Evolutionary conservation across 2,329 filamentous ascomycete genomes (phyloP), one percentile per base, ranked within the genome.

Genomic region (Sclerotinia borealis): DNA sequence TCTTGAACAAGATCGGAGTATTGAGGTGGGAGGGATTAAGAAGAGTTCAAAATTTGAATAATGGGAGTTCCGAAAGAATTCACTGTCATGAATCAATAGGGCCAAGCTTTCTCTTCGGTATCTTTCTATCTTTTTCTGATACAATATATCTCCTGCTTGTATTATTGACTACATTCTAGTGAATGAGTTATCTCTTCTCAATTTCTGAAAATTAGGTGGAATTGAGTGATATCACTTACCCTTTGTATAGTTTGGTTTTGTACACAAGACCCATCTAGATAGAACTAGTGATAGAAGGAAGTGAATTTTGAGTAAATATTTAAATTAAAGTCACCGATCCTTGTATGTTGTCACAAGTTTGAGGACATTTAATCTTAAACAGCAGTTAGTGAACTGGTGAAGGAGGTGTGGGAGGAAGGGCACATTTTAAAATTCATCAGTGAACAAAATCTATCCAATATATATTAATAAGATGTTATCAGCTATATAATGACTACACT

Each of bases 161-260:
- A n/a, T 22, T 4, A 45, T 22, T 45, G n/a, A 10, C 9, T 13
- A 45, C 5, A 25, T 45, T 25, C n/a, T n/a, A n/a, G n/a, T n/a
- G n/a, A n/a, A n/a, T n/a, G n/a, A n/a, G n/a, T n/a, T n/a, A 13
- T 45, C 0, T 45, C 5, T 2, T 11, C 3, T 4, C 0, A 25
- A 25, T 22, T 11, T 10, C 8, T n/a, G n/a, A n/a, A n/a, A n/a
- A n/a, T n/a, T n/a, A n/a, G n/a, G n/a, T n/a, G n/a, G n/a, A n/a
- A n/a, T n/a, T n/a, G n/a, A n/a, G n/a, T n/a, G n/a, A n/a, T n/a
- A n/a, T n/a, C n/a, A n/a, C n/a, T n/a, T n/a, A n/a, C n/a, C n/a
- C n/a, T n/a, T n/a, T n/a, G n/a, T n/a, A n/a, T n/a, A n/a, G n/a
- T n/a, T n/a, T n/a, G n/a, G n/a, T n/a, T n/a, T n/a, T n/a, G n/a